Evolutionary conservation across 257 asterid genomes (phyloP).

Genomic region (Perilla frutescens): DNA sequence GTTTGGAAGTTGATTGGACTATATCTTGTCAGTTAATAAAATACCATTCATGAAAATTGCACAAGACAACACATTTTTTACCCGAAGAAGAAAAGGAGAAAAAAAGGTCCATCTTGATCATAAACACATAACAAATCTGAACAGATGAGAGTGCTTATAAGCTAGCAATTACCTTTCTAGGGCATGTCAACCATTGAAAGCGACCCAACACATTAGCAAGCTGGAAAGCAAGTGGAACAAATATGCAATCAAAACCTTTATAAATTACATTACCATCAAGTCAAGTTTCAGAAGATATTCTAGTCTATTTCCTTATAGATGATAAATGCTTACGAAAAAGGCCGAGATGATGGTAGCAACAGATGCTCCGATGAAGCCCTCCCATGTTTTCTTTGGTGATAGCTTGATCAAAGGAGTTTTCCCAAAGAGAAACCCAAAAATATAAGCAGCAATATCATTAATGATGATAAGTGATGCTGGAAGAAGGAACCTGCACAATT

Average conservation of each 20-base stretch:
- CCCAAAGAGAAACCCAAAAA: constrained; percentile 88
- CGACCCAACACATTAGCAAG: constrained; percentile 78
- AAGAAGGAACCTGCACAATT: constrained; percentile 89
- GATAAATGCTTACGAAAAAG: constrained; percentile 61
- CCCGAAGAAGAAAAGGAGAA: neutral
- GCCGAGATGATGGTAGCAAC: constrained; percentile 77
- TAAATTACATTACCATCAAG: constrained; percentile 1
- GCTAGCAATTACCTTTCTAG: constrained; percentile 68
- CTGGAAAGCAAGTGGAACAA: constrained; percentile 49
- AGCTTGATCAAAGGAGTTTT: constrained; percentile 87
- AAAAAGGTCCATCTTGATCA: constrained; percentile 9
- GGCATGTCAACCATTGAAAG: constrained; percentile 88
- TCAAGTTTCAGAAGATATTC: neutral
- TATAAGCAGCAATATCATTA: constrained; percentile 85
- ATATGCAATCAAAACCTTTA: constrained; percentile 26
- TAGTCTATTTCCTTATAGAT: constrained; percentile 19
- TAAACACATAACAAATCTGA: constrained; percentile 3
- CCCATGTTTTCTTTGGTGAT: constrained; percentile 96
- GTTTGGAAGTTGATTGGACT: neutral
- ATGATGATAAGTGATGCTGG: constrained; percentile 91
- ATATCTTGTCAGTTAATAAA: neutral
- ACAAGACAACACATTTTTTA: neutral
- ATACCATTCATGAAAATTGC: neutral
- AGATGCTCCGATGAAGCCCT: constrained; percentile 95
- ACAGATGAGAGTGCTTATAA: constrained; percentile 23